A percentile compares a stretch with the other conserved stretches of the same genome.
Conservation (phyloP, 306 rosid species). For the Argentina anserina region DNA sequence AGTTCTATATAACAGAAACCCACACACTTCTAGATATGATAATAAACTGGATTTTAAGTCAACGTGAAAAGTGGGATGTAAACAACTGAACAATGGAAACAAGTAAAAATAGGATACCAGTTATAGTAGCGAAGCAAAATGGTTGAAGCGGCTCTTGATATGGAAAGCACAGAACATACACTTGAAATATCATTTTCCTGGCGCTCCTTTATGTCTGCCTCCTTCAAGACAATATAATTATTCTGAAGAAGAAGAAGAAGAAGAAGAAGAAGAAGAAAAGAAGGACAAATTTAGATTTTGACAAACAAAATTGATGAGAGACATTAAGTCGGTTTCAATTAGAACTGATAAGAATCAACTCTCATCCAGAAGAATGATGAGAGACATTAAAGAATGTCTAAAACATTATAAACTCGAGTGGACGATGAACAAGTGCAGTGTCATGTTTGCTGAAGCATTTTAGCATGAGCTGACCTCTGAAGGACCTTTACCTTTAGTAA, state of each 20-base stretch:
- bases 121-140: constrained; percentile 52
- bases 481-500: background rate
- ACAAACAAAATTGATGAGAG: background rate
- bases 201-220: constrained; percentile 51
- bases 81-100: background rate
- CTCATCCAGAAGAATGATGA: no score
- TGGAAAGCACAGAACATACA: constrained; percentile 55
- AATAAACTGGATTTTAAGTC: no score
- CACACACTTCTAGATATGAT: background rate
- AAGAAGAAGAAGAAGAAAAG: no score
- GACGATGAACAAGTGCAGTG: background rate
- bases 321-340: no score
- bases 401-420: background rate
- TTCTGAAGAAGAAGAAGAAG: constrained; percentile 47
- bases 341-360: no score
- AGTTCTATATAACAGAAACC: background rate
- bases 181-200: constrained; percentile 55
- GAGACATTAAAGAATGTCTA: background rate
- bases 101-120: constrained; percentile 39
- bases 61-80: background rate
- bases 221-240: constrained; percentile 54
- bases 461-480: background rate
- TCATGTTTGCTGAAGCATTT: background rate
- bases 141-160: constrained; percentile 47
- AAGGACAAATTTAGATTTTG: background rate